Percentiles rank a stretch among this genome's conserved stretches.
Evolutionary conservation across 163 green algal genomes (phyloP).

Genomic region (Scenedesmus sp.): DNA sequence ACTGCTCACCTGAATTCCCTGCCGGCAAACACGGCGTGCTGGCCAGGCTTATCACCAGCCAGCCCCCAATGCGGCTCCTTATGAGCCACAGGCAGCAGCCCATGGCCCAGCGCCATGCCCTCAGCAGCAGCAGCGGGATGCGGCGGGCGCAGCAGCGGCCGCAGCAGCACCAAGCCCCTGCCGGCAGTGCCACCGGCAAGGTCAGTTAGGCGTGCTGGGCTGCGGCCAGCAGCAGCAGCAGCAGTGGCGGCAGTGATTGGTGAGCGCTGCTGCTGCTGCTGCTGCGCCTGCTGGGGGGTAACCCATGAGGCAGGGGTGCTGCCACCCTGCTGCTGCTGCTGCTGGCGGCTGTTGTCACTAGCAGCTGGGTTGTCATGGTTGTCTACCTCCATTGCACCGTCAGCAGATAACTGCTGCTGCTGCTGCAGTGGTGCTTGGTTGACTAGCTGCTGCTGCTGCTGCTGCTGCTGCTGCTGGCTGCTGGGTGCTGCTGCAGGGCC

Average conservation of each 20-base stretch:
- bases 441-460: slow-evolving; percentile 19
- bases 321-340: slow-evolving; percentile 17
- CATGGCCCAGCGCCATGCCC: slow-evolving; percentile 25
- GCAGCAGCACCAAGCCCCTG: slow-evolving; percentile 31
- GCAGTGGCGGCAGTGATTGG: not conserved
- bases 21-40: slow-evolving; percentile 67
- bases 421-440: not conserved
- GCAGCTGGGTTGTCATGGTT: not conserved
- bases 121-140: not conserved
- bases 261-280: slow-evolving; percentile 31
- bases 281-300: not conserved
- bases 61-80: slow-evolving; percentile 74
- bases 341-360: not conserved
- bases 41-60: slow-evolving; percentile 63
- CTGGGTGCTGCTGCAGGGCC: not conserved
- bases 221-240: slow-evolving; percentile 6
- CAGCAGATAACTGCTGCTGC: not conserved
- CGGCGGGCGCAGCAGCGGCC: not conserved
- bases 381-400: not conserved
- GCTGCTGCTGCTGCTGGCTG: slow-evolving; percentile 43
- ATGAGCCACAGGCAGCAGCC: slow-evolving; percentile 61
- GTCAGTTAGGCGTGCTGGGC: not conserved
- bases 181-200: slow-evolving; percentile 6
- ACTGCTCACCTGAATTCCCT: slow-evolving; percentile 61
- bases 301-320: not conserved